phyloP scores from a whole-genome alignment of 306 rosid genomes.

The Cicer chorassanicum region DNA sequence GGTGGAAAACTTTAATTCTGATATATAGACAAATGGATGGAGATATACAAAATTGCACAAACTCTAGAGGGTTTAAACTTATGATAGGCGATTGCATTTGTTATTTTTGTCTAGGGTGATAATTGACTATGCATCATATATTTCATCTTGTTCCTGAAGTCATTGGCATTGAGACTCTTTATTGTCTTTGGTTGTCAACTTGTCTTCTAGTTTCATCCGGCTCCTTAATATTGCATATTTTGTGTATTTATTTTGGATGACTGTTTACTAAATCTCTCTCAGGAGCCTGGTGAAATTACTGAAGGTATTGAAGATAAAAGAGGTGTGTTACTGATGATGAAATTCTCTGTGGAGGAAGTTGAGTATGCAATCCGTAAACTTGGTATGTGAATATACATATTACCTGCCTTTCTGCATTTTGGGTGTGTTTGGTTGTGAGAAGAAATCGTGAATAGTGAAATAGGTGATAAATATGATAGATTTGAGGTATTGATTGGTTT shows the following conservation, averaged over 20 bases:
- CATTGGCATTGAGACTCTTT: constrained; percentile 28
- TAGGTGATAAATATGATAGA: too few relatives aligned
- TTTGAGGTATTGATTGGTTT: too few relatives aligned
- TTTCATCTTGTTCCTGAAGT: constrained; percentile 6
- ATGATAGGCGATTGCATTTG: too few relatives aligned
- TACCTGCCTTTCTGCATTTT: constrained; percentile 8
- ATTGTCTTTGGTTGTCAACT: constrained; percentile 17
- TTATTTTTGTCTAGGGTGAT: constrained; percentile 1
- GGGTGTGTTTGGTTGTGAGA: too few relatives aligned
- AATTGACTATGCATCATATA: constrained; percentile 12
- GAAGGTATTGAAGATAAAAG: constrained; percentile 57
- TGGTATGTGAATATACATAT: constrained; percentile 61
- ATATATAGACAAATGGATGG: too few relatives aligned
- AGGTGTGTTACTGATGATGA: constrained; percentile 77
- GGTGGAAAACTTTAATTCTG: too few relatives aligned
- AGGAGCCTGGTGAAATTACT: constrained; percentile 70
- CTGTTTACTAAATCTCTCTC: constrained; percentile 46
- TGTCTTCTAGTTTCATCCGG: constrained; percentile 38
- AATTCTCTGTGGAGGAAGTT: constrained; percentile 74
- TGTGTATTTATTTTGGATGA: constrained; percentile 31
- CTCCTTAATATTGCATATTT: constrained; percentile 31
- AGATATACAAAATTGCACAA: too few relatives aligned
- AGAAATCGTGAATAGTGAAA: too few relatives aligned
- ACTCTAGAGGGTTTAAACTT: too few relatives aligned
- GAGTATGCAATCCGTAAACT: constrained; percentile 75